Evolutionary conservation across 345 rosid species (phyloP), one percentile per base, ranked within the genome.

Genomic region (Acer negundo): DNA sequence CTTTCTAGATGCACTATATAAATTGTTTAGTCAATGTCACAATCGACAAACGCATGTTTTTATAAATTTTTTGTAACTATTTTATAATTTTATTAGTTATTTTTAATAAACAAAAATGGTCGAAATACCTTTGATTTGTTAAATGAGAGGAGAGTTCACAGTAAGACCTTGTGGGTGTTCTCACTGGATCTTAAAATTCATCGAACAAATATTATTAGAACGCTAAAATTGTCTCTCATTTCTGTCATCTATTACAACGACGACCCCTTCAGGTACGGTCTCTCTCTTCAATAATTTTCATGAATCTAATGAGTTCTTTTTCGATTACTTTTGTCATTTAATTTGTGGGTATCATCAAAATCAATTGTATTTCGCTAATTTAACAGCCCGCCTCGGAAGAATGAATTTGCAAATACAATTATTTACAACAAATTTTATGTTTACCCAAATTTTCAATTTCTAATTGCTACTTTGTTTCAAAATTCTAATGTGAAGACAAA

Each of bases 401-500:
- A 35, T 35, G 38, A 35, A 35, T 35, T 35, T 35, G 38, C 10
- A 8, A 42, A 42, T 42, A 42, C 10, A 42, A 42, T 42, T 42
- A 8, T 42, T 42, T 42, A 42, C 46, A 42, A 42, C 46, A 7
- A 42, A 42, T 7, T 42, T 42, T 42, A 42, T 42, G 46, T 42
- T 42, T 42, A 42, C 46, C 46, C 46, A 42, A 42, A 42, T 42
- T 42, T 42, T 42, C 46, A 42, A 42, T 42, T 42, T 7, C 46
- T 8, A 42, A 42, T 8, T 9, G 46, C 1, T 42, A 8, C 10
- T 24, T 62, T 51, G 38, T 5, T 44, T 62, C 47, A 44, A 62
- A 4, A 42, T 44, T 38, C 47, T 23, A 38, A 64, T 47, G n/a
- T 28, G 51, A 74, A 63, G 76, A 28, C 19, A 77, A 74, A 70